phyloP scores from a whole-genome alignment of 257 asterid genomes.

The Gentiana macrophylla region DNA sequence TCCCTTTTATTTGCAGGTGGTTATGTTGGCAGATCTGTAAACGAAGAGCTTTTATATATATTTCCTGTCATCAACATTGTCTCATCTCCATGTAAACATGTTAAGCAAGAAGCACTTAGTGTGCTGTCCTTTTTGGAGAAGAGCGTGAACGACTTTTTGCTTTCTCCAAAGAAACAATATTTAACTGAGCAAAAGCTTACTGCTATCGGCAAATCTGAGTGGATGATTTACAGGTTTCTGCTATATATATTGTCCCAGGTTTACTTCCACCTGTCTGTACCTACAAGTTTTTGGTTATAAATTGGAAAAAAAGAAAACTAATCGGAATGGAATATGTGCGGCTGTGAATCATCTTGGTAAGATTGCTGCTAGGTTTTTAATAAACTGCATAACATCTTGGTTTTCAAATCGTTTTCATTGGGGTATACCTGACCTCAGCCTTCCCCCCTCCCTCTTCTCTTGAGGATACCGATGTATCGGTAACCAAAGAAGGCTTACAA shows the following conservation, averaged over 20 bases:
- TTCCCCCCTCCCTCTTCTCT: neutral
- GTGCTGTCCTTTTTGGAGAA: conserved; percentile 59
- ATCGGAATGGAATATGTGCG: too few relatives aligned
- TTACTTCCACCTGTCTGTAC: conserved; percentile 17
- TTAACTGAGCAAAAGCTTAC: conserved; percentile 22
- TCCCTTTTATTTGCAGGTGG: conserved; percentile 40
- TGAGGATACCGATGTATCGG: neutral
- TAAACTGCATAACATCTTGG: too few relatives aligned
- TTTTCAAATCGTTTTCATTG: neutral
- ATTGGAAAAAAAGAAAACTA: neutral
- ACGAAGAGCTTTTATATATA: conserved; percentile 71
- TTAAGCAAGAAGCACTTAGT: conserved; percentile 57
- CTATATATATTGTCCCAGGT: conserved; percentile 80
- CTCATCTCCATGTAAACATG: conserved; percentile 64
- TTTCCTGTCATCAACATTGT: conserved; percentile 82
- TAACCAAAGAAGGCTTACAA: neutral
- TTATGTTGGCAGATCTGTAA: conserved; percentile 23
- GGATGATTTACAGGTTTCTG: conserved; percentile 48
- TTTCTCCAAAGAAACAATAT: conserved; percentile 26
- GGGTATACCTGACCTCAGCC: neutral
- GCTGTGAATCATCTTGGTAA: too few relatives aligned
- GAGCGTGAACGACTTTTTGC: conserved; percentile 32
- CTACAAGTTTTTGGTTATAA: neutral
- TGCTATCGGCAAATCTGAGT: conserved; percentile 40
- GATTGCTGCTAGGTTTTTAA: too few relatives aligned